Conservation (phyloP, 805 yeast species). For the Saccharomycopsis olivae region DNA sequence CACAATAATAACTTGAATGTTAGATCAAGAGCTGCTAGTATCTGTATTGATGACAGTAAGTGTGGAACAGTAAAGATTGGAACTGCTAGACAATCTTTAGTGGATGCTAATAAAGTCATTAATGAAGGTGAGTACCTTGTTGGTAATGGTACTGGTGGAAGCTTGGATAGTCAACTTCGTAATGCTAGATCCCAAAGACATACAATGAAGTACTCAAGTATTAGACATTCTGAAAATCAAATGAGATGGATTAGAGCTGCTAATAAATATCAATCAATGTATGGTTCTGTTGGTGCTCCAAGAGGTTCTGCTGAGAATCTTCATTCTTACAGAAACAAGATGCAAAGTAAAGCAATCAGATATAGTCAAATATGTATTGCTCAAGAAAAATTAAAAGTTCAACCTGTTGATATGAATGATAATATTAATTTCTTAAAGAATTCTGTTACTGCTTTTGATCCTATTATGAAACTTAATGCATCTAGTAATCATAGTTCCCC, state of each 20-base stretch:
- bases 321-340: not conserved
- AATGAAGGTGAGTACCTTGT: not conserved
- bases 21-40: conserved; percentile 13
- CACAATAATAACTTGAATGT: not conserved
- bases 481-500: not conserved
- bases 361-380: conserved; percentile 17
- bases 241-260: conserved; percentile 5
- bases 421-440: conserved; percentile 8
- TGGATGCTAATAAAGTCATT: not conserved
- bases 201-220: not conserved
- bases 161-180: not conserved
- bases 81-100: conserved; percentile 9
- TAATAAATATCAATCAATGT: conserved; percentile 2
- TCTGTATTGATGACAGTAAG: conserved; percentile 12
- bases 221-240: conserved; percentile 1
- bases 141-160: conserved; percentile 9
- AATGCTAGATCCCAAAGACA: not conserved
- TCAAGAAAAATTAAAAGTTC: conserved; percentile 2
- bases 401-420: conserved; percentile 2
- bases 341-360: conserved; percentile 14
- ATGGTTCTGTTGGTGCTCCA: not conserved
- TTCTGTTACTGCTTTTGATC: conserved; percentile 8
- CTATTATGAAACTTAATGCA: not conserved
- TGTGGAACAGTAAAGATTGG: conserved; percentile 17
- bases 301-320: conserved; percentile 4